A percentile compares a stretch with the other conserved stretches of the same genome.
These are phyloP conservation scores for Emergomyces pasteurianus DNA, from an alignment of 2,329 filamentous ascomycete genomes.

Conservation along the genomic window DNA sequence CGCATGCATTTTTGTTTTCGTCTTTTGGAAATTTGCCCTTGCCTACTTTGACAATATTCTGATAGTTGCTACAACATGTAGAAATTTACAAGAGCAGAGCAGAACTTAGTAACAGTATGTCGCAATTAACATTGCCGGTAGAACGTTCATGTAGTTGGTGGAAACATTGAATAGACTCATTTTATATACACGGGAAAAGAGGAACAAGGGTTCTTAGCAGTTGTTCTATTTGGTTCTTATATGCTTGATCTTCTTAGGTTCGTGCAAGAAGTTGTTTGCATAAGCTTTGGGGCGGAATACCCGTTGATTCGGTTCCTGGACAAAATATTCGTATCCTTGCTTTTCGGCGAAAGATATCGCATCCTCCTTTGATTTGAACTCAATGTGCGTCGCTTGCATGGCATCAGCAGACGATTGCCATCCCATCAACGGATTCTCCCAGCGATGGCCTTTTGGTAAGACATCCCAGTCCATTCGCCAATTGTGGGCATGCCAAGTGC, in stretches of 20 bases:
- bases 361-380: slow-evolving; percentile 88
- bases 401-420: slow-evolving; percentile 94
- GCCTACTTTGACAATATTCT: neutral
- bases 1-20: no score
- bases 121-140: neutral
- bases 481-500: slow-evolving; percentile 66
- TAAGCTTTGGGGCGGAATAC: slow-evolving; percentile 86
- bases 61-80: neutral
- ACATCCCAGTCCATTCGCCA: slow-evolving; percentile 99
- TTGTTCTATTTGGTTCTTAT: slow-evolving; percentile 59
- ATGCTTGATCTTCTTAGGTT: slow-evolving; percentile 74
- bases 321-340: slow-evolving; percentile 98
- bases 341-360: slow-evolving; percentile 94
- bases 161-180: neutral
- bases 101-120: neutral
- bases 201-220: neutral
- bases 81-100: no score
- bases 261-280: slow-evolving; percentile 90
- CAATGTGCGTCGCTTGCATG: slow-evolving; percentile 87
- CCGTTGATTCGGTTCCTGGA: slow-evolving; percentile 88
- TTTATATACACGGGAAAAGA: slow-evolving; percentile 6
- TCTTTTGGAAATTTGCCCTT: no score
- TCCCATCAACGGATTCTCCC: slow-evolving; percentile 97
- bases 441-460: slow-evolving; percentile 79
- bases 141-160: neutral